Percentiles rank a stretch among this genome's conserved stretches.
Conservation (phyloP, 768 basidiomycete genomes). For the Calocybe cyanea region DNA sequence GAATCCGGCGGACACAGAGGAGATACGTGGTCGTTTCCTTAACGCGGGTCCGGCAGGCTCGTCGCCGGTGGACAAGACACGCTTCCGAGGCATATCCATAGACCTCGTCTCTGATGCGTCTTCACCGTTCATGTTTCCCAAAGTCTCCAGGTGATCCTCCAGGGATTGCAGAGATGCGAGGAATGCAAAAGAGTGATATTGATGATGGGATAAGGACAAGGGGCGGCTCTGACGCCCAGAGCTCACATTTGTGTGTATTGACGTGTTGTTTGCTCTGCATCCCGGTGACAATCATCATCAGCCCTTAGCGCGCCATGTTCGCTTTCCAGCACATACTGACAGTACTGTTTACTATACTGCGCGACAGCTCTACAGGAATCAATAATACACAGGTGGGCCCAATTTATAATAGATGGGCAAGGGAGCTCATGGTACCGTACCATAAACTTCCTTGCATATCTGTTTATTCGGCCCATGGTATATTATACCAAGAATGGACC, state of each 20-base stretch:
- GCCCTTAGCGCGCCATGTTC: too few species aligned
- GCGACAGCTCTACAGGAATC: too few species aligned
- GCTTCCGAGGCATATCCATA: slow-evolving; percentile 26
- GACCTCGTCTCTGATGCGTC: slow-evolving; percentile 5
- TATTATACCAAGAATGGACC: too few species aligned
- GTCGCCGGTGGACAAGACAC: slow-evolving; percentile 28
- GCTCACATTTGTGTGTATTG: slow-evolving; percentile 22
- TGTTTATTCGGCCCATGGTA: too few species aligned
- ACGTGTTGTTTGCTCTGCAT: slow-evolving; percentile 30
- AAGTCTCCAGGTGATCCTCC: slow-evolving; percentile 4
- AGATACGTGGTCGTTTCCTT: slow-evolving; percentile 30
- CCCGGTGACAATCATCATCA: slow-evolving; percentile 1
- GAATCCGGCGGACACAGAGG: slow-evolving; percentile 22
- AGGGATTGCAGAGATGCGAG: slow-evolving; percentile 5
- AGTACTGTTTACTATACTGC: too few species aligned
- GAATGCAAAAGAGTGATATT: slow-evolving; percentile 6
- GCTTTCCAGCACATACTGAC: too few species aligned
- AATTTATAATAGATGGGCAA: too few species aligned
- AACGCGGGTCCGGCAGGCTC: slow-evolving; percentile 19
- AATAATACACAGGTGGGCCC: too few species aligned
- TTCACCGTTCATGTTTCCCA: background rate
- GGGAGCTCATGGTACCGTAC: too few species aligned
- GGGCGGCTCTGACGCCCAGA: slow-evolving; percentile 8
- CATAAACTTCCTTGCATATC: too few species aligned
- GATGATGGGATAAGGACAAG: slow-evolving; percentile 13